Base-by-base conservation (phyloP, 1,284 basidiomycete species). In the Athelia psychrophila region DNA sequence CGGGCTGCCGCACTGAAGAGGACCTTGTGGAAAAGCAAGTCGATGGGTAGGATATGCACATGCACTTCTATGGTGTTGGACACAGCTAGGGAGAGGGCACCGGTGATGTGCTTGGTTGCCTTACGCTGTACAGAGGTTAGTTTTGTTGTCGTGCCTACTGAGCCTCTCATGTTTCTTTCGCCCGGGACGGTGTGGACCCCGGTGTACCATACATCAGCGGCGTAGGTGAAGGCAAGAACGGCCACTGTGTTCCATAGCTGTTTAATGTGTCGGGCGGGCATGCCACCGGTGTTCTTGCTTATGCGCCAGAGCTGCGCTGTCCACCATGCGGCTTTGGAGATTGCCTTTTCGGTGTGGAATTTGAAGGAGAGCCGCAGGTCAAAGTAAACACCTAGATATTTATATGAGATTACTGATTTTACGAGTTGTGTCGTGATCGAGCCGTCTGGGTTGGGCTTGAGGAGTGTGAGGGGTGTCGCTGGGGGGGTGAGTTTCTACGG, bases 171-270 rank as follows among this genome's bases (percentile, higher is more conserved):
- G 8, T 20, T 6, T 8, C 16, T 18, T 20, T 20, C 4, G 25
- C 20, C 47, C 23, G 47, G 13, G n/a, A 23, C 25, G 35, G 5
- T 48, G 16, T 48, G 47, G 4, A 48, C 57, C 58, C 15, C 56
- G 44, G 22, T 61, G 47, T 51, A 57, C 56, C 53, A 67, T 10
- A 62, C 56, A 18, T 66, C 58, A 0, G 61, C 53, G 2, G 63
- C 61, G 23, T 72, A 71, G 0, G 64, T 45, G 57, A 69, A 61
- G 16, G 60, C 57, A 0, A 63, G 63, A 1, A 71, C 23, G 0
- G 55, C 62, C 0, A 66, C 56, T 1, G 56, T 35, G 0, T 56
- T 35, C 42, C 68, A 70, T 0, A 65, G 49, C 8, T 57, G 58
- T 5, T 50, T 27, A 2, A 53, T 46, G 12, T 23, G n/a, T 25